Evolutionary conservation across 257 asterid genomes (phyloP), one percentile per base, ranked within the genome.

Genomic region (Jaltomata sinuosa): DNA sequence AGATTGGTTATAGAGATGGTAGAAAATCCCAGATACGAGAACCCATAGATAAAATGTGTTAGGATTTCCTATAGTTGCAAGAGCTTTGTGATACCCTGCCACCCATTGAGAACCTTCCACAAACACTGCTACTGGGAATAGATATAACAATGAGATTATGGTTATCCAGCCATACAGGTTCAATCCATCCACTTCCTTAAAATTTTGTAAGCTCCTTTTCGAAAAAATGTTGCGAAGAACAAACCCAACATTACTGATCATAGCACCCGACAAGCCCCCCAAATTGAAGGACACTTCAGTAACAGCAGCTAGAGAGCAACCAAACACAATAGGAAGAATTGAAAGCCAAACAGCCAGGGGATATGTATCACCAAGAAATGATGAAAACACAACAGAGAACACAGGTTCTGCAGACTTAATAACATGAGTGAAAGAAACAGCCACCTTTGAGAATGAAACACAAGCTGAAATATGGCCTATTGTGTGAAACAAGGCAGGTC

Each of bases 81-180:
- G 87, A 61, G 99, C 99, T 67, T 87, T 92, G 59, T 93, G 96
- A 45, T 93, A 94, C 3, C 99, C 99, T 4, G 94, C 86, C 78
- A 96, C 89, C 99, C 99, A 96, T 71, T 96, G 99, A 68, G 99
- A 91, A 85, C 99, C 99, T 85, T 96, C 99, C 25, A 96, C 98
- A 83, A 91, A 90, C 55, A 93, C 78, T 0, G 99, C 99, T 83
- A 94, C 99, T 0, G 99, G 99, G 47, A 92, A 90, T 11, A 96
- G 92, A 89, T 94, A 96, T 8, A 92, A 21, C n/a, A 96, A 81
- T 5, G 99, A 96, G 67, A 96, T 67, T 59, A 96, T 93, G 82
- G 84, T 94, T 38, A 96, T 96, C 92, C 93, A 92, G 49, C 98
- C 99, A 84, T 96, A 96, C 89, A 96, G 16, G 71, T 96, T 96